Base-by-base conservation (phyloP, 768 basidiomycete genomes). In the Macrolepiota albuminosa region DNA sequence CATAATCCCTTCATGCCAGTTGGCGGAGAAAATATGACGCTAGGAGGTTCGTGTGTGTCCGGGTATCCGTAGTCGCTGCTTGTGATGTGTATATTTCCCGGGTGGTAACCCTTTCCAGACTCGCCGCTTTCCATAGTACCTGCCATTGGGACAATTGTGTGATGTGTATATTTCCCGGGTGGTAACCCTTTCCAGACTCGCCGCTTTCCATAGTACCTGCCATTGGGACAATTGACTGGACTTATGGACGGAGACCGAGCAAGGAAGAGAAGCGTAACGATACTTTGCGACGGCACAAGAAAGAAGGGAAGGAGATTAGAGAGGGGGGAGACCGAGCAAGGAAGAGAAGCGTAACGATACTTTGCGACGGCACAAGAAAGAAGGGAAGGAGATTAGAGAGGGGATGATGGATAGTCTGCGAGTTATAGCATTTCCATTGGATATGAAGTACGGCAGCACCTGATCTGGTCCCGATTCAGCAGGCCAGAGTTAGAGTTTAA, bases 1-100 rank as follows among this genome's bases (percentile, higher is more conserved):
- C 83, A 87, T 43, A 84, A 6, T 36, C 82, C 78, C 66, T 67
- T 79, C 56, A 79, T 52, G 39, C 84, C 84, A 8, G 65, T 73
- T 2, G 75, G 81, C 58, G 45, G 64, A 33, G 58, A 49, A 16
- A 59, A 60, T 16, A 63, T 52, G 50, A 29, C 42, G 29, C 13
- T 42, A 21, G 26, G 26, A 34, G 53, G 63, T 31, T 68, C 71
- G 64, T 64, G 58, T 34, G 6, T 37, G 26, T 56, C 33, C 54
- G 46, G 69, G 55, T 65, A 67, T 33, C 58, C 65, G n/a, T 60
- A 57, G 13, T 70, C 70, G 54, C 63, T 68, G 63, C 63, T 66
- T 49, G 61, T 64, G 54, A 64, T 67, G 24, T 57, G 60, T 48
- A 43, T 24, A 31, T 59, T 59, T 36, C 46, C 52, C 16, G 40